A percentile compares a stretch with the other conserved stretches of the same genome.
Evolutionary conservation across 345 rosid genomes (phyloP).

Genomic region (Camelina sativa): DNA sequence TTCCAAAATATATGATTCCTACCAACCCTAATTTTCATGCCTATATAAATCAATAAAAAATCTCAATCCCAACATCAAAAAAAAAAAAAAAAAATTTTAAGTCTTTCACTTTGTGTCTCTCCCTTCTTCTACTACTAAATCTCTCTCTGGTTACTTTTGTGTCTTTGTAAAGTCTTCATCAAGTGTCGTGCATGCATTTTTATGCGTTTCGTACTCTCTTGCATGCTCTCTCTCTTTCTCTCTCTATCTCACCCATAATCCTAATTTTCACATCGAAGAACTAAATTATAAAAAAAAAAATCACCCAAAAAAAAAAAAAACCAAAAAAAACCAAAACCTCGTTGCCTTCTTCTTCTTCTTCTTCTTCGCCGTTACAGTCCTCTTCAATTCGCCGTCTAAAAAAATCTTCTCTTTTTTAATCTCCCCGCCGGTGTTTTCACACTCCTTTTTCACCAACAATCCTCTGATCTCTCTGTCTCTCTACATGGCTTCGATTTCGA

Average conservation of each 20-base stretch:
- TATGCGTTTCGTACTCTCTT: slow-evolving; percentile 58
- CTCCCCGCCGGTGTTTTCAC: slow-evolving; percentile 20
- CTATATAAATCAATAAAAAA: slow-evolving; percentile 1
- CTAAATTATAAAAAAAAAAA: neutral
- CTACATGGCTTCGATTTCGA: slow-evolving; percentile 19
- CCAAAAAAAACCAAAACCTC: slow-evolving; percentile 16
- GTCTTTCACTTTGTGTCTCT: slow-evolving; percentile 13
- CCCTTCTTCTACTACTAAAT: neutral
- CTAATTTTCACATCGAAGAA: slow-evolving; percentile 32
- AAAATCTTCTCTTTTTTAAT: neutral
- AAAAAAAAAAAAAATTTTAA: slow-evolving; percentile 4
- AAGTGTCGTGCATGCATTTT: slow-evolving; percentile 87
- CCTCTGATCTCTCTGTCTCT: slow-evolving; percentile 15
- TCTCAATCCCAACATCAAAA: neutral
- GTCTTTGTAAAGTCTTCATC: slow-evolving; percentile 13
- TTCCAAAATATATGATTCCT: slow-evolving; percentile 6
- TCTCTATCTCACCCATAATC: slow-evolving; percentile 41
- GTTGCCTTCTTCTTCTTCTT: slow-evolving; percentile 38
- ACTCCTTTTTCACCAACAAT: neutral
- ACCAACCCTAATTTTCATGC: slow-evolving; percentile 28
- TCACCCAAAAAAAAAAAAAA: slow-evolving; percentile 2
- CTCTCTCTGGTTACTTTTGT: neutral
- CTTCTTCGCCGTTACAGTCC: slow-evolving; percentile 44
- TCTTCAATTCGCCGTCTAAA: slow-evolving; percentile 34
- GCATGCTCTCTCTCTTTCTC: slow-evolving; percentile 60